Base-by-base conservation (phyloP, 768 basidiomycete genomes). In the Hydnum rufescens region DNA sequence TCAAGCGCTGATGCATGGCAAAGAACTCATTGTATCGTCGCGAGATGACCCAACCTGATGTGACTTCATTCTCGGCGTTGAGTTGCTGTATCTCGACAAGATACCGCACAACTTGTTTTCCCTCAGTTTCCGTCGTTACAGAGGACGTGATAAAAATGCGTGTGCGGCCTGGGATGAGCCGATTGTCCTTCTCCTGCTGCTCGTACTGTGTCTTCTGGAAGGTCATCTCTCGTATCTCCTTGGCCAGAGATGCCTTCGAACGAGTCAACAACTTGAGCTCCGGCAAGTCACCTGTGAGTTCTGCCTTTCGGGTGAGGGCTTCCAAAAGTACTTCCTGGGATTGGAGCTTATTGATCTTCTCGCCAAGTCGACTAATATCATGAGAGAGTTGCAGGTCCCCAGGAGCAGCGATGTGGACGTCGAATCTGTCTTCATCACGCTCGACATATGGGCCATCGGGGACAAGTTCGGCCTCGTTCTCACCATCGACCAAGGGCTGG, bases 181-280 rank as follows among this genome's bases (percentile, higher is more conserved):
- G 74, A 60, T 90, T 95, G 23, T 86, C 85, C n/a, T 76, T 71
- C 61, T 95, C 89, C 64, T 96, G 92, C 61, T 88, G 84, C 62
- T 93, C 85, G 62, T 87, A 96, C 61, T 96, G 92, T 6, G 74
- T 73, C 65, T 82, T 88, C 66, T 95, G 92, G 65, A 97, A 95
- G 51, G 74, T 71, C 2, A 90, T 67, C 60, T 88, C 81, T 29
- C 90, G 72, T 36, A 90, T 68, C 60, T 97, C 90, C 53, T 87
- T 71, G 16, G 71, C 75, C 68, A 97, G 75, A 0, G 85, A 76
- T 5, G 80, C 73, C 62, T 82, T 85, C 2, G 89, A 92, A 59
- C 77, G 82, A 55, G 70, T 75, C 47, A 97, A 74, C 42, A 97
- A 72, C 54, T 74, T 74, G 22, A 93, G 73, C 64, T 97, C 92